These are phyloP conservation scores for Aspergillus sparsus DNA, from an alignment of 495 filamentous ascomycete species.

Conservation along the genomic window DNA sequence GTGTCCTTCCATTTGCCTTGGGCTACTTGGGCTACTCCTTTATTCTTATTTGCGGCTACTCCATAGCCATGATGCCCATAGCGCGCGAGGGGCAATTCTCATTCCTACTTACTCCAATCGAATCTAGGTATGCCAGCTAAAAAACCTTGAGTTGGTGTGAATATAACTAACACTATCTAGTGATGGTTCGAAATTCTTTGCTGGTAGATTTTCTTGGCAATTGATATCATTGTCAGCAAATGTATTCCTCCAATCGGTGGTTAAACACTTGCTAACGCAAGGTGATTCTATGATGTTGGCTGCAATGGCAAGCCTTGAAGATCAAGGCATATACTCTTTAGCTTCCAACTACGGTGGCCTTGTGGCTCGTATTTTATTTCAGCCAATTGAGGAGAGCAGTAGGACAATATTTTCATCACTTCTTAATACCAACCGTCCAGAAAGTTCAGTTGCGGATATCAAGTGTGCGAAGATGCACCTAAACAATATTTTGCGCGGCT, in stretches of 20 bases:
- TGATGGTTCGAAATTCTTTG: constrained; percentile 46
- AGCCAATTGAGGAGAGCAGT: constrained; percentile 90
- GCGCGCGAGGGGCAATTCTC: constrained; percentile 57
- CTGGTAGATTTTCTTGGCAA: constrained; percentile 65
- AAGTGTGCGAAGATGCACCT: constrained; percentile 38
- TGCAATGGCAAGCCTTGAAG: constrained; percentile 67
- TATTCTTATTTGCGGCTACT: constrained; percentile 67
- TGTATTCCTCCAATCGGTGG: constrained; percentile 79
- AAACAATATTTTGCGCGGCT: constrained; percentile 39
- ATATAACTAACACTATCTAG: constrained; percentile 23
- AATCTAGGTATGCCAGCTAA: constrained; percentile 40
- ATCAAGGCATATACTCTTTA: constrained; percentile 91
- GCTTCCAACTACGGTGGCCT: constrained; percentile 94
- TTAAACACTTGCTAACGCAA: constrained; percentile 93
- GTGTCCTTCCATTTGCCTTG: constrained; percentile 84
- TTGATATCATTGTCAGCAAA: constrained; percentile 69
- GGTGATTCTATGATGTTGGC: constrained; percentile 89
- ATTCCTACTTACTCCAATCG: constrained; percentile 49
- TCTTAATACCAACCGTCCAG: constrained; percentile 32
- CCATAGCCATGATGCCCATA: constrained; percentile 45
- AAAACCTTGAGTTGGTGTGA: background rate
- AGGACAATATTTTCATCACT: constrained; percentile 84
- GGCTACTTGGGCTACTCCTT: constrained; percentile 80
- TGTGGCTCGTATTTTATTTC: constrained; percentile 85
- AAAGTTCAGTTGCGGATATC: constrained; percentile 22